A percentile compares a stretch with the other conserved stretches of the same genome.
Conservation (phyloP, 1,284 basidiomycete genomes). For the Mycena citricolor region DNA sequence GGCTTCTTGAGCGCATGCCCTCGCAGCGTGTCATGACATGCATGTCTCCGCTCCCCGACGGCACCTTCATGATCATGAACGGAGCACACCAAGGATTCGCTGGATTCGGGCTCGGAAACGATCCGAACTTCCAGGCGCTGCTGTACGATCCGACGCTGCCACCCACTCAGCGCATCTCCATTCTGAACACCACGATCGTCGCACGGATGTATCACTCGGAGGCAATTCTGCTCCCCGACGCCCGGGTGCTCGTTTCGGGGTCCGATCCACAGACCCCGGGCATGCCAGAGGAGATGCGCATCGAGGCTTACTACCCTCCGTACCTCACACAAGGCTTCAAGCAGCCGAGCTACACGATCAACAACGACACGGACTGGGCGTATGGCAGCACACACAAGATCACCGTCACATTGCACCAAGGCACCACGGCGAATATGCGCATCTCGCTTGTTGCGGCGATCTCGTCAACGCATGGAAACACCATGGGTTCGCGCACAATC, state of each 20-base stretch:
- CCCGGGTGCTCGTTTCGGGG: conserved; percentile 65
- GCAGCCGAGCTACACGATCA: conserved; percentile 59
- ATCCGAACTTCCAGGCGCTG: conserved; percentile 64
- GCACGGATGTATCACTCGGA: conserved; percentile 84
- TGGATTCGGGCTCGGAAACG: conserved; percentile 62
- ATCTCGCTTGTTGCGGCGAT: conserved; percentile 65
- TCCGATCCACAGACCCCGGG: conserved; percentile 63
- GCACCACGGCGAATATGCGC: conserved; percentile 48
- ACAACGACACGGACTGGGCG: conserved; percentile 53
- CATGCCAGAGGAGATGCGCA: conserved; percentile 69
- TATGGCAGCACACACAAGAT: conserved; percentile 52
- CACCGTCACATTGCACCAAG: conserved; percentile 55
- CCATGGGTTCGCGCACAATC: conserved; percentile 66
- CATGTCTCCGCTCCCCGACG: conserved; percentile 71
- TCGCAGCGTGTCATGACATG: conserved; percentile 73
- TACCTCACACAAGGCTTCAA: conserved; percentile 60
- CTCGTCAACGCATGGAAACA: conserved; percentile 72
- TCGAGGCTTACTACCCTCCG: conserved; percentile 76
- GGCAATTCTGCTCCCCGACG: conserved; percentile 54
- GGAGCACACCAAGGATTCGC: conserved; percentile 68
- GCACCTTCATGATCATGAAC: conserved; percentile 72
- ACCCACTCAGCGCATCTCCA: conserved; percentile 59
- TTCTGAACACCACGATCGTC: conserved; percentile 68
- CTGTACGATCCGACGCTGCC: conserved; percentile 68
- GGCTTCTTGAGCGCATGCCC: conserved; percentile 62